Conservation (phyloP, 345 rosid species). For the Aquilaria malaccensis region DNA sequence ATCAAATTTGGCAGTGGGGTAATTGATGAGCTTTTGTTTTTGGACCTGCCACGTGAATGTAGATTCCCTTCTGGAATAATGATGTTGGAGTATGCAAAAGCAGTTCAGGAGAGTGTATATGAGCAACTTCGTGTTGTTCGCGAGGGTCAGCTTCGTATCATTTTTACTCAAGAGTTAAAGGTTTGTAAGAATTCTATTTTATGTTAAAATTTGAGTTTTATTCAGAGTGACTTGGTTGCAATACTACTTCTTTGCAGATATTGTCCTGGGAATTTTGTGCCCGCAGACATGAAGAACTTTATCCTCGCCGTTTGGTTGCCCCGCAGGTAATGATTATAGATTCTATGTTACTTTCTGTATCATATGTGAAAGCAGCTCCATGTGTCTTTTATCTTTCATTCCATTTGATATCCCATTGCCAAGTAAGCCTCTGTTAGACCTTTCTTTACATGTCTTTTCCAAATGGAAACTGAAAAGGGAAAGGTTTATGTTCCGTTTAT, state of each 20-base stretch:
- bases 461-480: too few species aligned
- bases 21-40: constrained; percentile 85
- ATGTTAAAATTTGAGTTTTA: not conserved
- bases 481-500: too few species aligned
- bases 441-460: too few species aligned
- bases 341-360: not conserved
- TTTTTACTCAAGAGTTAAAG: constrained; percentile 89
- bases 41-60: constrained; percentile 78
- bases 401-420: too few species aligned
- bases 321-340: constrained; percentile 59
- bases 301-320: constrained; percentile 90
- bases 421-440: too few species aligned
- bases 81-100: constrained; percentile 83
- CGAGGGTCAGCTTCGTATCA: constrained; percentile 91
- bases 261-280: constrained; percentile 98
- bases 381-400: too few species aligned
- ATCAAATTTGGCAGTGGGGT: constrained; percentile 97
- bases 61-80: constrained; percentile 73
- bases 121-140: constrained; percentile 98
- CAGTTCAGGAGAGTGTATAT: constrained; percentile 93
- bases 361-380: too few species aligned
- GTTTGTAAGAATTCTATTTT: constrained; percentile 26
- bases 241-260: constrained; percentile 38
- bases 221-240: constrained; percentile 4
- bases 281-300: constrained; percentile 87